Base-by-base conservation (phyloP, 2,329 filamentous ascomycete genomes). In the Monascus ruber region DNA sequence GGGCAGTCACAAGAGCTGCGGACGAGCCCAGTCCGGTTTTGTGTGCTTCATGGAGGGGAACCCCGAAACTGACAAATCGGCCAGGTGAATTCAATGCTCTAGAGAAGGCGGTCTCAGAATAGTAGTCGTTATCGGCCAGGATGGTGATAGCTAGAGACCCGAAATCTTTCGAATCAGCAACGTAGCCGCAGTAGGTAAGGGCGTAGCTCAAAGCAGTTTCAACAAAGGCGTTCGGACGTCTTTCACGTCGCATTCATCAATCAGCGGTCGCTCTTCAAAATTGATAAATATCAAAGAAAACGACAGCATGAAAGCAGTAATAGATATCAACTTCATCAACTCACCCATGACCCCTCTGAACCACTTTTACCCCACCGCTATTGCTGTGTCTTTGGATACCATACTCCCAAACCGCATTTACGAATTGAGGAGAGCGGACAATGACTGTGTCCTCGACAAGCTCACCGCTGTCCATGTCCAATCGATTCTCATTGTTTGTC, bases 11-110 rank as follows among this genome's bases (percentile, higher is more conserved):
- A 8, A 98, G 76, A 4, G 91, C 91, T 4, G 91, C 91, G 1
- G 88, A 95, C 7, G 88, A 95, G 42, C 91, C 91, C 26, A 98
- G 77, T 2, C 91, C 91, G 0, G 91, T 98, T 70, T 98, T 98
- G 72, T 95, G 83, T 10, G 89, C 88, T 46, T 80, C 73, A 42
- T 72, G 67, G 29, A 98, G 74, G 5, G 79, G 76, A 10, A 89
- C 80, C 33, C 76, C 73, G 64, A 94, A 94, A 57, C 81, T 74
- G 46, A 78, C 74, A 67, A 96, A 96, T 45, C 78, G 77, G 10
- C 56, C 57, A 48, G 52, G 56, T 42, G 50, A 54, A 24, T 54
- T 58, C 42, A 54, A 48, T 9, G 48, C 48, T 35, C 53, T 60
- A 40, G 60, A 57, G 11, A 69, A 57, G 25, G 68, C 59, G 2